Evolutionary conservation across 2,329 filamentous ascomycete species (phyloP), one percentile per base, ranked within the genome.

Genomic region (Aspergillus pseudoglaucus): DNA sequence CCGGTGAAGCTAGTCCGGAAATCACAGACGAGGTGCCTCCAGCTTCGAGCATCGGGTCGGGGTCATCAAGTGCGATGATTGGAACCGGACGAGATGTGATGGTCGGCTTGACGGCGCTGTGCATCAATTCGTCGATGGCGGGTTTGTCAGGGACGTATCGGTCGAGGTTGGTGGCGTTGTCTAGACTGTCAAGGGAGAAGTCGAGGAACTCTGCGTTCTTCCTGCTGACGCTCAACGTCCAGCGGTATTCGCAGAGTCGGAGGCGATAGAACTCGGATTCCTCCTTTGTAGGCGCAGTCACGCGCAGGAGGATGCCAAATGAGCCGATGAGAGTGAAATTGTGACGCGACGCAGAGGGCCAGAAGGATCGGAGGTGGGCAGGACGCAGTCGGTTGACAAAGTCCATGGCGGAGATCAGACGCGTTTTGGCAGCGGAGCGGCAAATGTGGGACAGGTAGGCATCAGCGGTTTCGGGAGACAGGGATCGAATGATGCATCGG

Each of bases 241-340:
- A 98, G 44, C 89, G 81, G 64, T 96, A 97, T 70, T 98, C 91
- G 50, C 83, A 84, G 18, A 97, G 71, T 1, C 91, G 78, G 10
- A 87, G 80, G 33, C 88, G 83, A 69, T 97, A 98, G 78, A 95
- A 97, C 27, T 93, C 88, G 0, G 88, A 88, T 67, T 97, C 91
- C 64, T 96, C 90, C 43, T 83, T 79, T 0, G 87, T 89, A 0
- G 89, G 89, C 0, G 88, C 88, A 0, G 90, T 95, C 8, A 90
- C 89, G 81, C 89, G 91, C 3, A 97, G 79, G 9, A 97, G 75
- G 12, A 87, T 88, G 3, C 90, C 91, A 65, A 97, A 97, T 0
- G 90, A 95, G 47, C 90, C 90, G 60, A 97, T 95, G 9, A 97
- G 77, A 0, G 91, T 90, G 69, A 97, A 96, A 69, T 95, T 95